phyloP scores from a whole-genome alignment of 2,329 filamentous ascomycete species.

The Claviceps quebecensis region DNA sequence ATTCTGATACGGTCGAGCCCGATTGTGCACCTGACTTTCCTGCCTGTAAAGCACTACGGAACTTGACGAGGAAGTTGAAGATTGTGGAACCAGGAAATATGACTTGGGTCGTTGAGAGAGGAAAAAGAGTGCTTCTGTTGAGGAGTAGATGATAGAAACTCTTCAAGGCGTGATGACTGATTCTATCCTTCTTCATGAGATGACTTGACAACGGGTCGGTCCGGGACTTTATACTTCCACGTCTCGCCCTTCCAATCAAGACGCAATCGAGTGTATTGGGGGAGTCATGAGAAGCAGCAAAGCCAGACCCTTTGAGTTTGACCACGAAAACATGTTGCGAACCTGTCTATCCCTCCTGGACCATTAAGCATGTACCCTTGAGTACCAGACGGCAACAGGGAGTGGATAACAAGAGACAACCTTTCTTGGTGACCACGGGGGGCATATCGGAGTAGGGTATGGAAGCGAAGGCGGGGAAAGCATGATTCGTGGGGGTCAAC shows the following conservation, averaged over 20 bases:
- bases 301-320: not conserved
- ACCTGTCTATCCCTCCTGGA: too few species aligned
- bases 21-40: not conserved
- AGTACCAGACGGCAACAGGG: too few species aligned
- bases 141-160: too few species aligned
- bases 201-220: not conserved
- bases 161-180: not conserved
- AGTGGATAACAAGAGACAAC: too few species aligned
- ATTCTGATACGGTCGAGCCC: too few species aligned
- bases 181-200: not conserved
- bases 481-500: too few species aligned
- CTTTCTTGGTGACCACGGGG: too few species aligned
- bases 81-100: not conserved
- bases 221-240: constrained; percentile 7
- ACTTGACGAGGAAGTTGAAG: not conserved
- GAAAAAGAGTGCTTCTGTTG: not conserved
- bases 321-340: too few species aligned
- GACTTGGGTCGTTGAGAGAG: not conserved
- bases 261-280: not conserved
- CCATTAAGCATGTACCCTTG: too few species aligned
- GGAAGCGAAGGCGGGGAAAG: too few species aligned
- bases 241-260: not conserved
- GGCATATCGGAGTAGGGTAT: too few species aligned
- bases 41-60: not conserved
- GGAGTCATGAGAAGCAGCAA: not conserved